phyloP scores from a whole-genome alignment of 768 basidiomycete species.

The Sarcodon sp. region DNA sequence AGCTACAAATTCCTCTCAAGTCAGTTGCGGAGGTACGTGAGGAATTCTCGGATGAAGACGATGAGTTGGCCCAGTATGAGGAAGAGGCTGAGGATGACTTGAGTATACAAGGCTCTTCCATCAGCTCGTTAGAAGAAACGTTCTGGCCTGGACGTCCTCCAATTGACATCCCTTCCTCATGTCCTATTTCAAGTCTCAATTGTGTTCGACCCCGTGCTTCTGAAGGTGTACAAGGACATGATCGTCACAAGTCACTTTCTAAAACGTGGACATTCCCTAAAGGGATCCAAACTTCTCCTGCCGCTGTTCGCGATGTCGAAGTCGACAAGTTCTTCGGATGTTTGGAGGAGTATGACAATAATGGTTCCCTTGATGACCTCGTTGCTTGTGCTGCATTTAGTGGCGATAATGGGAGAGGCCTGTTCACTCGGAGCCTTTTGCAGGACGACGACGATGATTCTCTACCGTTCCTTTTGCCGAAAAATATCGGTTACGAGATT shows the following conservation, averaged over 20 bases:
- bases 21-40: slow-evolving; percentile 45
- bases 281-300: slow-evolving; percentile 6
- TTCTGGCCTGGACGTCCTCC: too few species aligned
- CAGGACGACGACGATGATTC: slow-evolving; percentile 36
- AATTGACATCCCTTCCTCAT: too few species aligned
- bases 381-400: slow-evolving; percentile 22
- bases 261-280: slow-evolving; percentile 53
- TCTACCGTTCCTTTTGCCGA: slow-evolving; percentile 36
- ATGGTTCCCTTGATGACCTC: slow-evolving; percentile 26
- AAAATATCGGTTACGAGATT: slow-evolving; percentile 25
- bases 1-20: slow-evolving; percentile 28
- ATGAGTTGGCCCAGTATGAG: slow-evolving; percentile 52
- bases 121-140: slow-evolving; percentile 13
- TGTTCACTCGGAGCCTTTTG: slow-evolving; percentile 44
- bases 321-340: slow-evolving; percentile 74
- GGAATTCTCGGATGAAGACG: slow-evolving; percentile 36
- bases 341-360: slow-evolving; percentile 35
- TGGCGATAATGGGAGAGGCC: slow-evolving; percentile 40
- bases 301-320: slow-evolving; percentile 25
- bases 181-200: too few species aligned
- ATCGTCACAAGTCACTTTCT: slow-evolving; percentile 33
- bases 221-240: slow-evolving; percentile 11
- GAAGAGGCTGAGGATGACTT: slow-evolving; percentile 52
- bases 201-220: too few species aligned
- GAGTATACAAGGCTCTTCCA: slow-evolving; percentile 21